These are phyloP conservation scores for Anthracocystis walkeri DNA, from an alignment of 1,284 basidiomycete genomes.

Conservation along the genomic window DNA sequence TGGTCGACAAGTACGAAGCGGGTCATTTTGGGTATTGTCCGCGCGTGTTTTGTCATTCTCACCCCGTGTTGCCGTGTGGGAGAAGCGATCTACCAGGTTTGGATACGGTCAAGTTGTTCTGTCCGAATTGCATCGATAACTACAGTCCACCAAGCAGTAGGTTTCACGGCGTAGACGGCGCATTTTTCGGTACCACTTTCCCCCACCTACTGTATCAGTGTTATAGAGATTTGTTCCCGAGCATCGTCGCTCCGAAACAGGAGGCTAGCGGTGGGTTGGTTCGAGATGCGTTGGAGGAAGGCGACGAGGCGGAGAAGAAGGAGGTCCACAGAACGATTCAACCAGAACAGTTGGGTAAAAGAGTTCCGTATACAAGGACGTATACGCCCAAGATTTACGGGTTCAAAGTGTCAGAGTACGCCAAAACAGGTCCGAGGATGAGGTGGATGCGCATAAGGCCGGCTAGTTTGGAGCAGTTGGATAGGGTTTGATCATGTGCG, in stretches of 20 bases:
- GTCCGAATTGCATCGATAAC: constrained; percentile 97
- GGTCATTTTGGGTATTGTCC: constrained; percentile 95
- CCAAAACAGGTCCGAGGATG: constrained; percentile 93
- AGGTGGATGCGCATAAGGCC: constrained; percentile 91
- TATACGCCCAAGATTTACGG: constrained; percentile 94
- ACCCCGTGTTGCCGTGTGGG: constrained; percentile 93
- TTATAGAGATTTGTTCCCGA: constrained; percentile 75
- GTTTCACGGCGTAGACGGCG: constrained; percentile 97
- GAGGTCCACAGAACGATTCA: constrained; percentile 38
- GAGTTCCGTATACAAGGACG: constrained; percentile 72
- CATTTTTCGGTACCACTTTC: constrained; percentile 99
- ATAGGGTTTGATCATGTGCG: constrained; percentile 65
- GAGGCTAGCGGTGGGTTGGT: neutral
- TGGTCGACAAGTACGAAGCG: constrained; percentile 98
- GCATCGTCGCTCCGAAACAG: constrained; percentile 58
- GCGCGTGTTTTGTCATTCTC: constrained; percentile 90
- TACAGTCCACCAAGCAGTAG: constrained; percentile 94
- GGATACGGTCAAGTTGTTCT: constrained; percentile 98
- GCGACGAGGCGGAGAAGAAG: neutral
- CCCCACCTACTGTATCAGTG: constrained; percentile 97
- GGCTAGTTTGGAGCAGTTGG: constrained; percentile 81
- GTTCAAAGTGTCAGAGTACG: constrained; percentile 74
- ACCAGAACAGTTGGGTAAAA: constrained; percentile 55
- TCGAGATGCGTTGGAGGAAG: neutral
- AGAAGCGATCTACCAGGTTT: constrained; percentile 95